Evolutionary conservation across 179 eudicot genomes (phyloP).

Genomic region (Amaranthus tricolor): DNA sequence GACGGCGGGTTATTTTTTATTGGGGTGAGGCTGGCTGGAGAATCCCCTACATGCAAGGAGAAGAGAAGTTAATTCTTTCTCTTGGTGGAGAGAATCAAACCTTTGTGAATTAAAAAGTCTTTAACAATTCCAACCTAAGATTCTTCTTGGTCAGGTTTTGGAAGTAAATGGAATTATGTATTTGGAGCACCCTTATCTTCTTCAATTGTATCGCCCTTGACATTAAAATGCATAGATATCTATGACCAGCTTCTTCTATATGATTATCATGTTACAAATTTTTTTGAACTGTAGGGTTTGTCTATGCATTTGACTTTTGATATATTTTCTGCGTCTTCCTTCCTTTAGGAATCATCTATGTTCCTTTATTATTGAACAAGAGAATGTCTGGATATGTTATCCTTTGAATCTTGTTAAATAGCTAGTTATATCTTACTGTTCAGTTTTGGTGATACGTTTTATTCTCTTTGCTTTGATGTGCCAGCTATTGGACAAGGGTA

Average conservation of each 20-base stretch:
- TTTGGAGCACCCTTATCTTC: constrained; percentile 3
- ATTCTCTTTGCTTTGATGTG: not conserved
- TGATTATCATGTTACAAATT: not conserved
- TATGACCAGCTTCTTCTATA: not conserved
- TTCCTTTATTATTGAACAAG: not conserved
- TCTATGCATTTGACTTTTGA: too few species aligned
- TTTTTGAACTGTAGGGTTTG: not conserved
- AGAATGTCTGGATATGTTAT: not conserved
- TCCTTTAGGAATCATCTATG: not conserved
- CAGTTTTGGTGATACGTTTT: not conserved
- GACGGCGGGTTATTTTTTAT: too few species aligned
- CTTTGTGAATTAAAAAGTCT: too few species aligned
- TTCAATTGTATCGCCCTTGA: not conserved
- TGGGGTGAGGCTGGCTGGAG: too few species aligned
- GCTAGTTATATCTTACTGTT: not conserved
- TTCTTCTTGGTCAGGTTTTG: too few species aligned
- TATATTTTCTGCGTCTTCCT: not conserved
- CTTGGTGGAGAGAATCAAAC: too few species aligned
- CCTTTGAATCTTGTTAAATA: not conserved
- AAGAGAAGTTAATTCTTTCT: too few species aligned
- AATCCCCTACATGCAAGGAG: too few species aligned
- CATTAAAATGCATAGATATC: constrained; percentile 1
- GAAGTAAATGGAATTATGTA: constrained; percentile 1
- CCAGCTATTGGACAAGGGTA: constrained; percentile 19
- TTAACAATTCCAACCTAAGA: too few species aligned